Evolutionary conservation across 129 eudicot genomes (phyloP).

Genomic region (Flaveria brownii): DNA sequence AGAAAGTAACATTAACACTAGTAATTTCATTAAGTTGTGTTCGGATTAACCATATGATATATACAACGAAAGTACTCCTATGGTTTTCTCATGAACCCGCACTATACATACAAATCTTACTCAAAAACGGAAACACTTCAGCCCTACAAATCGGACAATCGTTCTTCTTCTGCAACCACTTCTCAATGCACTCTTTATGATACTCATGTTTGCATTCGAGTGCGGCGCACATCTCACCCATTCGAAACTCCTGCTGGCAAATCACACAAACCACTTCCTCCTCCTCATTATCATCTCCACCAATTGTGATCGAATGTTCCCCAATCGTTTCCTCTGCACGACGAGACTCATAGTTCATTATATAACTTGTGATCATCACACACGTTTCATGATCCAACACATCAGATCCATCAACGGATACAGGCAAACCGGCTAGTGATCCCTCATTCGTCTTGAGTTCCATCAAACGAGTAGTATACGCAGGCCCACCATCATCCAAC

Average conservation of each 20-base stretch:
- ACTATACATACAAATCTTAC: background rate
- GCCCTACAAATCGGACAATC: constrained; percentile 16
- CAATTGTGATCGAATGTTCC: background rate
- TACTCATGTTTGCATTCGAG: constrained; percentile 11
- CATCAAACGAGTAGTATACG: background rate
- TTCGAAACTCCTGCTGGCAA: background rate
- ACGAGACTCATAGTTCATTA: background rate
- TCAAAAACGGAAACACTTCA: background rate
- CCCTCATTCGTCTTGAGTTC: background rate
- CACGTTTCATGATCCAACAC: constrained; percentile 1
- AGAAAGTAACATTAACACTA: background rate
- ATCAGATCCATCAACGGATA: background rate
- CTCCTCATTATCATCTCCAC: background rate
- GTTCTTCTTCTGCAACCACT: constrained; percentile 6
- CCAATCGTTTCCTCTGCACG: background rate
- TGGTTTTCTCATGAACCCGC: background rate
- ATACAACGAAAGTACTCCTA: background rate
- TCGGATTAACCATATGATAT: background rate
- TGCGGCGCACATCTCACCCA: background rate
- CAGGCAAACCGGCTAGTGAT: background rate
- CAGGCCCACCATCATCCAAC: background rate
- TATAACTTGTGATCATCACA: background rate
- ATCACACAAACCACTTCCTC: constrained; percentile 12
- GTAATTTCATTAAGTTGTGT: background rate
- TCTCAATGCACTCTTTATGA: constrained; percentile 13